These are phyloP conservation scores for Suillus brevipes DNA, from an alignment of 768 basidiomycete species.

Conservation along the genomic window DNA sequence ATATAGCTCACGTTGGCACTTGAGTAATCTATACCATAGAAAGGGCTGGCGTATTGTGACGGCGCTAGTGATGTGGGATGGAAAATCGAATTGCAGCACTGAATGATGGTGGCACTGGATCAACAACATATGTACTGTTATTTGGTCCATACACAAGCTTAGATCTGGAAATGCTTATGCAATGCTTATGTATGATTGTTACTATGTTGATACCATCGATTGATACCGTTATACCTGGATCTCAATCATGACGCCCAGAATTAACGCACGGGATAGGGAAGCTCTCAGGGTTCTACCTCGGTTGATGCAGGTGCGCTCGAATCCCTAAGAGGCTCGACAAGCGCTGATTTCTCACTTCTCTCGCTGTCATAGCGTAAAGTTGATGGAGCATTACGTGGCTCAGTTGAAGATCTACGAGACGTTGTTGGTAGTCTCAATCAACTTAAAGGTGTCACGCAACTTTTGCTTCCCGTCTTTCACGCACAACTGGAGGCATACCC, in stretches of 20 bases:
- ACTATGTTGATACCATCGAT: background rate
- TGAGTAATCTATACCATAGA: too few species aligned
- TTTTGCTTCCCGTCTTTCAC: conserved; percentile 3
- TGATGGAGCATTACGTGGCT: conserved; percentile 3
- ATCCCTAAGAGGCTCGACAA: background rate
- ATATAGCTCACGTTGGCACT: too few species aligned
- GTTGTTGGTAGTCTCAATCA: conserved; percentile 6
- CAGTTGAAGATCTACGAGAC: conserved; percentile 3
- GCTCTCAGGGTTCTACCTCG: conserved; percentile 1
- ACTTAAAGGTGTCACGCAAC: background rate
- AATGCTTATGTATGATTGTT: conserved; percentile 6
- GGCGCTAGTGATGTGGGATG: too few species aligned
- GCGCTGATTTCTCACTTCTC: background rate
- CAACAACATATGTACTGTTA: too few species aligned
- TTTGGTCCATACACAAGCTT: conserved; percentile 19
- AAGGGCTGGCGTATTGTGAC: too few species aligned
- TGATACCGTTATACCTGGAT: conserved; percentile 15
- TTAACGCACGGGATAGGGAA: conserved; percentile 1
- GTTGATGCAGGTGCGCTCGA: conserved; percentile 2
- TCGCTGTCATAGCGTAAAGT: background rate
- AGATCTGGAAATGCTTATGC: conserved; percentile 22
- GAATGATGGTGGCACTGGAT: too few species aligned
- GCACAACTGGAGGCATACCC: conserved; percentile 5
- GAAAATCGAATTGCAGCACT: too few species aligned
- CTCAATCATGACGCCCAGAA: conserved; percentile 4